phyloP scores from a whole-genome alignment of 2,329 filamentous ascomycete species.

The Alternaria burnsii region DNA sequence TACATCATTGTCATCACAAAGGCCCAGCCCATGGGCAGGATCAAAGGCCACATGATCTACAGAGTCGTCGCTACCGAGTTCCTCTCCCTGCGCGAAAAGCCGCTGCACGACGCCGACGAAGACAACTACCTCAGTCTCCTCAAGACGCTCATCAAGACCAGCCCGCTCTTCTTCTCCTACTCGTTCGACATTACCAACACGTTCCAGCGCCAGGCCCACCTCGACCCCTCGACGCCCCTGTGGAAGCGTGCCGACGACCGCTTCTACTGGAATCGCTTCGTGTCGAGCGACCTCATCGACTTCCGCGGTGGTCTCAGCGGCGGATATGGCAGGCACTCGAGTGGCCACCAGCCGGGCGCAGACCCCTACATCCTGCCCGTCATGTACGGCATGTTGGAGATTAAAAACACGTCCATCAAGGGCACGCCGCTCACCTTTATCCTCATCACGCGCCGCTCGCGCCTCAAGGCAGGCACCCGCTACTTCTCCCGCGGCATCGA shows the following conservation, averaged over 20 bases:
- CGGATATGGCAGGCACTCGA: conserved; percentile 65
- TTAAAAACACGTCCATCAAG: conserved; percentile 86
- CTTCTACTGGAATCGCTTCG: conserved; percentile 98
- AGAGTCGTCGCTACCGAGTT: conserved; percentile 91
- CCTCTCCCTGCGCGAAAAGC: conserved; percentile 89
- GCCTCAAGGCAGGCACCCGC: conserved; percentile 87
- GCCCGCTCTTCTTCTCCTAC: conserved; percentile 98
- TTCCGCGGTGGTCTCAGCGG: conserved; percentile 71
- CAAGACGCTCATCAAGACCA: conserved; percentile 80
- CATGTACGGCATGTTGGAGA: conserved; percentile 95
- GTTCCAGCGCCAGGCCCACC: conserved; percentile 90
- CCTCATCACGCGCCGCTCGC: conserved; percentile 87
- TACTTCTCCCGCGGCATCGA: conserved; percentile 96
- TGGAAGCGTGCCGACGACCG: conserved; percentile 95
- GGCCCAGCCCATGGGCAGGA: conserved; percentile 84
- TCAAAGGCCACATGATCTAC: conserved; percentile 97
- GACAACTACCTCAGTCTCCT: conserved; percentile 87
- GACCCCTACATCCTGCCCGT: conserved; percentile 95
- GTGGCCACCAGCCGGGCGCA: conserved; percentile 74
- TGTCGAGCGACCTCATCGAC: conserved; percentile 90
- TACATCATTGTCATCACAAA: conserved; percentile 98
- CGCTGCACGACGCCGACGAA: conserved; percentile 91
- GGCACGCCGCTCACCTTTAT: conserved; percentile 82
- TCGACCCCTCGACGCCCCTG: conserved; percentile 74
- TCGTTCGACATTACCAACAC: conserved; percentile 95